phyloP scores from a whole-genome alignment of 495 filamentous ascomycete genomes.

The Rhypophila decipiens region DNA sequence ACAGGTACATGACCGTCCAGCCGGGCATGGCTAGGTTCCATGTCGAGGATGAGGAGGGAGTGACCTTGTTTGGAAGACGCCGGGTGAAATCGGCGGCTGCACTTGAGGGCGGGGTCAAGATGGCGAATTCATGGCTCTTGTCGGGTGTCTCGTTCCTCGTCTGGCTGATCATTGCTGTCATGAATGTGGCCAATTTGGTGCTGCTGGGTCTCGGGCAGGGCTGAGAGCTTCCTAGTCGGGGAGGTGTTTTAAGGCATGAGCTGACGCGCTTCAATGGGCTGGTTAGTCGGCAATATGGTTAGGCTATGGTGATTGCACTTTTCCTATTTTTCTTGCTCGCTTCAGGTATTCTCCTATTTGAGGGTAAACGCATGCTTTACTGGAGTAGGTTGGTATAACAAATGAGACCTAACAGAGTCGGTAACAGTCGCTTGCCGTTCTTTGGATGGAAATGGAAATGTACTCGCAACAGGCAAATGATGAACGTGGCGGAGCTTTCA shows the following conservation, averaged over 20 bases:
- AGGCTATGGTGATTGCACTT: too few species aligned
- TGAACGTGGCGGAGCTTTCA: too few species aligned
- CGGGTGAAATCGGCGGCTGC: not conserved
- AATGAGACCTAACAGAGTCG: too few species aligned
- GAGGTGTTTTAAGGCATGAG: not conserved
- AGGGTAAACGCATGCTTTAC: too few species aligned
- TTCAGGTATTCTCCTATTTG: too few species aligned
- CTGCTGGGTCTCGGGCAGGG: conserved; percentile 51
- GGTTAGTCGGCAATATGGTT: too few species aligned
- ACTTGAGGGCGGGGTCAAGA: conserved; percentile 33
- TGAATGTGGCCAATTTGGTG: conserved; percentile 70
- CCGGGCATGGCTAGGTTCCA: conserved; percentile 26
- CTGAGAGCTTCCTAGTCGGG: not conserved
- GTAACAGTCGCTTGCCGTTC: too few species aligned
- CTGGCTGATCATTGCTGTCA: conserved; percentile 62
- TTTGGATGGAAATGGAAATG: too few species aligned
- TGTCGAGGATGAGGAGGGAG: conserved; percentile 12
- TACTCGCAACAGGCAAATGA: too few species aligned
- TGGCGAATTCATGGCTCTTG: conserved; percentile 58
- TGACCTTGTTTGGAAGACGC: conserved; percentile 3
- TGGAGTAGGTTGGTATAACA: too few species aligned
- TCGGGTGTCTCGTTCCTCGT: conserved; percentile 50
- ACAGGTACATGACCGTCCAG: conserved; percentile 72
- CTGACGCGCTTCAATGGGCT: too few species aligned
- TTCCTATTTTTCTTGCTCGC: too few species aligned